Evolutionary conservation across 345 rosid species (phyloP), one percentile per base, ranked within the genome.

Genomic region (Noccaea bulbosa): DNA sequence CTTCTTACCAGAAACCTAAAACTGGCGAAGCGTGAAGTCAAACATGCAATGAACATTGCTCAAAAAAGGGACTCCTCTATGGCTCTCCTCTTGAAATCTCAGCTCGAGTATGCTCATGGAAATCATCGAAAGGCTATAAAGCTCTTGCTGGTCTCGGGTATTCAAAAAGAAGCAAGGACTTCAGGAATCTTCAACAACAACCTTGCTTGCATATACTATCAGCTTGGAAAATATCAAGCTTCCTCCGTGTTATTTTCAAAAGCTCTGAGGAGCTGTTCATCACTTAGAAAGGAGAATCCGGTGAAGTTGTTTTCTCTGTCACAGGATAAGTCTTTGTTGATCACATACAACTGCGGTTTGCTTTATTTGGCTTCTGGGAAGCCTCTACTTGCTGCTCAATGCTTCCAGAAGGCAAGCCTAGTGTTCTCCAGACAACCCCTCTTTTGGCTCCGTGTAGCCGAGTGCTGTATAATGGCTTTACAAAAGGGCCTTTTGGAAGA

Each of bases 21-120:
- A 79, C 86, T 86, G 72, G 99, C 97, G 1, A 95, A 95, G 84
- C 97, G 98, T 22, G 99, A 95, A 85, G 87, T 95, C 39, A 95
- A 95, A 81, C 96, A 84, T 80, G 93, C 98, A 10, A 87, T 95
- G 85, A 92, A 92, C 79, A 84, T 86, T 75, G 93, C 90, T 61
- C 92, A 96, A 24, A 89, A 89, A 64, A 83, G 86, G 69, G 99
- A 92, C 74, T 95, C 98, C 48, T 83, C 98, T 35, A 76, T 77
- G 76, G 98, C 98, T 78, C 90, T 92, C 57, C 84, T 90, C 61
- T 78, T 95, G 85, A 95, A 92, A 85, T 85, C 99, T 69, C 89
- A 95, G 87, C 90, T 95, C 70, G 99, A 95, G 80, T 87, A 86
- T 86, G 89, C 97, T 78, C 98, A 89, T 79, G 91, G 99, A 16